Conservation (phyloP, 768 basidiomycete genomes). For the Cystobasidium onofrii region DNA sequence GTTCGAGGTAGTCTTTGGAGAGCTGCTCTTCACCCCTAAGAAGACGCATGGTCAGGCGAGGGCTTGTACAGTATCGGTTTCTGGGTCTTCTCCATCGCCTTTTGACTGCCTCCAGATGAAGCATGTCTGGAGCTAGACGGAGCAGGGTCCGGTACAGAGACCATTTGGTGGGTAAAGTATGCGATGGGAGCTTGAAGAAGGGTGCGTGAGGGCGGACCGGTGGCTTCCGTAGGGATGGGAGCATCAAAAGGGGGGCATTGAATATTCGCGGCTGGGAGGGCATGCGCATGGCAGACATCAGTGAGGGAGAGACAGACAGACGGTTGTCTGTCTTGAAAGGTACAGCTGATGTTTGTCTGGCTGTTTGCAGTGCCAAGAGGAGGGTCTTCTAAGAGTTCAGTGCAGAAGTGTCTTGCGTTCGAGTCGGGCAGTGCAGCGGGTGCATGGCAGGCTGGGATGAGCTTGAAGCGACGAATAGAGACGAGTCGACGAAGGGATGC, state of each 20-base stretch:
- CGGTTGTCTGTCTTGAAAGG: too few relatives aligned
- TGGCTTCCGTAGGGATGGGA: background rate
- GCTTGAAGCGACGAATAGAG: too few relatives aligned
- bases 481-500: too few relatives aligned
- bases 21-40: background rate
- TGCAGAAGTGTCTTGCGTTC: too few relatives aligned
- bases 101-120: background rate
- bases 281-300: background rate
- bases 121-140: slow-evolving; percentile 46
- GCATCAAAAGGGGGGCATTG: background rate
- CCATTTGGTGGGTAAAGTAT: slow-evolving; percentile 71
- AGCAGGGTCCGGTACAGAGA: slow-evolving; percentile 64
- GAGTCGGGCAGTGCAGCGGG: background rate
- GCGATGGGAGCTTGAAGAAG: slow-evolving; percentile 42
- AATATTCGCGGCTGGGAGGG: background rate
- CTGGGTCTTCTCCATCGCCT: slow-evolving; percentile 8
- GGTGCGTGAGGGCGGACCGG: background rate
- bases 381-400: too few relatives aligned
- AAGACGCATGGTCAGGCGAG: background rate
- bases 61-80: background rate
- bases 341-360: too few relatives aligned
- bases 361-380: too few relatives aligned
- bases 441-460: too few relatives aligned
- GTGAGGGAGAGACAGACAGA: too few relatives aligned
- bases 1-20: background rate